phyloP scores from a whole-genome alignment of 2,329 filamentous ascomycete genomes.

The Ambrosiella beaveri region DNA sequence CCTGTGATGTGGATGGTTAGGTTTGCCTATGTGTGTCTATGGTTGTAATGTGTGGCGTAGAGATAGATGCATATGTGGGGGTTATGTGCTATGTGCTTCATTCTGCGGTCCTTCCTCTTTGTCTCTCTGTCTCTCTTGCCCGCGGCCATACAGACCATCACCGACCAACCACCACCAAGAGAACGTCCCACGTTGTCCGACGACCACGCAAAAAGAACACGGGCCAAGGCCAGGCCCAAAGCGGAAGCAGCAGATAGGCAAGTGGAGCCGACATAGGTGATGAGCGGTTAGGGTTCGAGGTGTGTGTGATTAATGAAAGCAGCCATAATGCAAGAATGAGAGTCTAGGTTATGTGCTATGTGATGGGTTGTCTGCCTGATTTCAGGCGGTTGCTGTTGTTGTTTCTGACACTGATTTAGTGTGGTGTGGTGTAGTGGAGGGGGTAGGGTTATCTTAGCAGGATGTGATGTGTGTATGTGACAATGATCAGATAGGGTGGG shows the following conservation, averaged over 20 bases:
- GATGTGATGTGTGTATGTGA: neutral
- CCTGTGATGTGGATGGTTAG: constrained; percentile 34
- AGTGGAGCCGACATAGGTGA: neutral
- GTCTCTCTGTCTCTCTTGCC: too few species aligned
- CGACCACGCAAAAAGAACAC: neutral
- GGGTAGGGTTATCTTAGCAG: neutral
- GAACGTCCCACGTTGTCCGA: neutral
- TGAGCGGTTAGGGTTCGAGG: neutral
- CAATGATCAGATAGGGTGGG: constrained; percentile 1
- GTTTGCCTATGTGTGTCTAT: neutral
- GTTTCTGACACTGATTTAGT: too few species aligned
- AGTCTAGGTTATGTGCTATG: neutral
- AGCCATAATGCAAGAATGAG: neutral
- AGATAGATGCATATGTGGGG: too few species aligned
- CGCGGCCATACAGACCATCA: too few species aligned
- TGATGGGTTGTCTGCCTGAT: too few species aligned
- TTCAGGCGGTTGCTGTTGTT: too few species aligned
- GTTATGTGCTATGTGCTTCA: too few species aligned
- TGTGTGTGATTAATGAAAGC: neutral
- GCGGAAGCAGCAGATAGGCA: neutral
- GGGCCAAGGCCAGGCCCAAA: too few species aligned
- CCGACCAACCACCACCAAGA: too few species aligned
- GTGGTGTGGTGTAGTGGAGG: too few species aligned
- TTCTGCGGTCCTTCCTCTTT: too few species aligned
- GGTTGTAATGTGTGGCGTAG: too few species aligned